Base-by-base conservation (phyloP, 805 yeast species). In the Suhomyces pyralidae region DNA sequence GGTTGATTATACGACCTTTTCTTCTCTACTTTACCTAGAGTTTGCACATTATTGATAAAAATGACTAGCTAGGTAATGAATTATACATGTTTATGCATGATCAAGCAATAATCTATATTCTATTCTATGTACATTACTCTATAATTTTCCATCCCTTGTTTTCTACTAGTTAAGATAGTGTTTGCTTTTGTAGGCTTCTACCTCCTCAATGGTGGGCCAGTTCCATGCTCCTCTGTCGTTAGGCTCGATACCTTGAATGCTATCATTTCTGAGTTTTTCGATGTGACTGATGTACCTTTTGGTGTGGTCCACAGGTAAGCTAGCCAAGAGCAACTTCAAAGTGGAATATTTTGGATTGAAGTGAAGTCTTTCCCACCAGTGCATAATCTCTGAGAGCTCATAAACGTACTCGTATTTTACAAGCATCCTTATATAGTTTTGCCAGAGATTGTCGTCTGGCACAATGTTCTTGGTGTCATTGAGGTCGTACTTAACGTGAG, bases 321-420 rank as follows among this genome's bases (percentile, higher is more conserved):
- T 62, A 7, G 55, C 55, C 19, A 83, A 65, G 14, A 82, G 58
- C 45, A 71, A 66, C 15, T 74, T 58, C 19, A 83, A 63, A 0
- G 80, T 69, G 17, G 61, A 61, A 42, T 65, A 67, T 38, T 66
- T 58, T 0, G 88, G 88, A 2, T 51, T 55, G 49, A 72, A 77
- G 15, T 67, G 61, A 7, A 84, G 59, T 2, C 65, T 61, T 38
- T 81, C 82, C 84, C 90, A 80, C 78, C 83, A 78, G 25, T 74
- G 70, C 30, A 84, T 63, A 5, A 85, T 66, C 36, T 70, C 76
- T 0, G 79, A 65, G n/a, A 85, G 61, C 60, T 82, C 85, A 3
- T 73, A 68, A 2, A 69, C 61, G 57, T 82, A 81, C 7, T 71
- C 73, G 46, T 77, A 82, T 47, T 72, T 68, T 3, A 76, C 74